Percentiles rank a stretch among this genome's conserved stretches.
Conservation (phyloP, 148 eudicot genomes). For the Vaccinium darrowii region DNA sequence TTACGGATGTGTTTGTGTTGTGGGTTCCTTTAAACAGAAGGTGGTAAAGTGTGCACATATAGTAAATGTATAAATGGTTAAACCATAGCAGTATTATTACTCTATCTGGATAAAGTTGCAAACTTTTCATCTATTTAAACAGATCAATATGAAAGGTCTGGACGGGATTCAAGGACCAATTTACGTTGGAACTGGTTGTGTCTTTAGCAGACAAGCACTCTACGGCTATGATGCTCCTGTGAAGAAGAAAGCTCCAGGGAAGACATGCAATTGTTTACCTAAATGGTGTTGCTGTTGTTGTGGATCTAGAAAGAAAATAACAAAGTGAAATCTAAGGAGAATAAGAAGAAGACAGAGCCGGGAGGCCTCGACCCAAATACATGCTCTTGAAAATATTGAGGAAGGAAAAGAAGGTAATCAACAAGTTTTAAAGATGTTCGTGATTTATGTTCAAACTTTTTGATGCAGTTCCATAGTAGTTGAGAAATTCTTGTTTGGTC, state of each 20-base stretch:
- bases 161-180: constrained; percentile 95
- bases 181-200: constrained; percentile 83
- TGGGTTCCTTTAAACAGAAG: background rate
- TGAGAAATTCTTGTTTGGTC: no score
- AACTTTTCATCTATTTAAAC: constrained; percentile 15
- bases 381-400: no score
- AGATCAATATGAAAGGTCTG: constrained; percentile 87
- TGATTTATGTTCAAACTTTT: no score
- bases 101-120: background rate
- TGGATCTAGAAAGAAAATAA: no score
- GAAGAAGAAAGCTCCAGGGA: constrained; percentile 64
- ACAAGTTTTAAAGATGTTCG: no score
- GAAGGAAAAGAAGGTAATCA: no score
- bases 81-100: background rate
- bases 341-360: no score
- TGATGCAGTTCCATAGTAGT: no score
- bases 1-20: background rate
- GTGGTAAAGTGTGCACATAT: background rate
- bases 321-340: no score
- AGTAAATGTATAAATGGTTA: background rate
- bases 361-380: no score
- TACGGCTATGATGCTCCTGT: constrained; percentile 81
- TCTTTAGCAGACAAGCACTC: constrained; percentile 74
- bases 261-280: constrained; percentile 75
- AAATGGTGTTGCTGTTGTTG: constrained; percentile 69